A percentile compares a stretch with the other conserved stretches of the same genome.
Conservation (phyloP, 345 rosid species). For the Gossypioides kirkii region DNA sequence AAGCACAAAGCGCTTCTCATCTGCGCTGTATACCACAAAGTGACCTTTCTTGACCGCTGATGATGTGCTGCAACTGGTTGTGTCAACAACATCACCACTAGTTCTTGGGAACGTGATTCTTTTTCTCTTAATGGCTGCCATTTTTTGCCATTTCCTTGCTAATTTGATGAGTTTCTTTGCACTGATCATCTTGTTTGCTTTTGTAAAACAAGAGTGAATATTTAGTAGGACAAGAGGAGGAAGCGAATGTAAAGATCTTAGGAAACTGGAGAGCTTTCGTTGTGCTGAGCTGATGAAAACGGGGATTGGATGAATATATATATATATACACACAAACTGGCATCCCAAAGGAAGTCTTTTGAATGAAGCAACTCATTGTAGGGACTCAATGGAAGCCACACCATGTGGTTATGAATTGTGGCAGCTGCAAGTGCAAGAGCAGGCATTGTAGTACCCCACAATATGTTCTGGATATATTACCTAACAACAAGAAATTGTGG, state of each 20-base stretch:
- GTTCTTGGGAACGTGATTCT: conserved; percentile 16
- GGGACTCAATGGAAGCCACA: neutral
- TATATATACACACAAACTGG: neutral
- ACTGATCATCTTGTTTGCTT: conserved; percentile 20
- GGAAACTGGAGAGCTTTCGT: neutral
- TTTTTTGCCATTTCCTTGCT: conserved; percentile 37
- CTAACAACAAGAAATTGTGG: neutral
- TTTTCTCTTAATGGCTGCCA: conserved; percentile 21
- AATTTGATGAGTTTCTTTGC: conserved; percentile 26
- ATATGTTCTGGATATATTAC: neutral
- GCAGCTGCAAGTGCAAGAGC: too few relatives aligned
- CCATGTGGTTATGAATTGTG: neutral
- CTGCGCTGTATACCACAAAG: conserved; percentile 28
- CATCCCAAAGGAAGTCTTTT: neutral
- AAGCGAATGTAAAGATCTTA: neutral
- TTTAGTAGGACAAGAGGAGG: neutral
- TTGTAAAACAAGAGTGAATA: neutral
- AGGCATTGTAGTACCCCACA: neutral
- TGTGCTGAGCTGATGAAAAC: neutral
- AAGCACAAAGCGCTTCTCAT: conserved; percentile 26
- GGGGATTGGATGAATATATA: neutral
- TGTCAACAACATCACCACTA: too few relatives aligned
- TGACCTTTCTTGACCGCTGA: conserved; percentile 23
- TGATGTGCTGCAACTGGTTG: too few relatives aligned
- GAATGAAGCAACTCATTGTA: neutral